Evolutionary conservation across 495 filamentous ascomycete species (phyloP).

Genomic region (Hyaloscypha variabilis): DNA sequence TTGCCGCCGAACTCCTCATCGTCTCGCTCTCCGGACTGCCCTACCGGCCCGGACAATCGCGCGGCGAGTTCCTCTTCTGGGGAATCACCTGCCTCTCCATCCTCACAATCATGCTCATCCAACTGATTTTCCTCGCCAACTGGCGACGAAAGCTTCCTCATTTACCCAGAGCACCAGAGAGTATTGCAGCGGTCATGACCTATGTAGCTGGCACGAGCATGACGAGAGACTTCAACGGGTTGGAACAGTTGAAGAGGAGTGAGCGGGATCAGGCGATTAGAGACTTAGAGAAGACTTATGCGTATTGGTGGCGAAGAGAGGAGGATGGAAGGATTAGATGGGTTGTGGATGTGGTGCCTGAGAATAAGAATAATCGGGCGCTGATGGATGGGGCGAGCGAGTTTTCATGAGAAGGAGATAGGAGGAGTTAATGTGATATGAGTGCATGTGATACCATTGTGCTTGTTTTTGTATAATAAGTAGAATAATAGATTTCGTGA

Average conservation of each 20-base stretch:
- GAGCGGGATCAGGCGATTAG: constrained; percentile 11
- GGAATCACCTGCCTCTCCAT: constrained; percentile 26
- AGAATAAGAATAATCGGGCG: neutral
- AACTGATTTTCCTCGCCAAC: constrained; percentile 15
- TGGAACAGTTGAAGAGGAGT: constrained; percentile 4
- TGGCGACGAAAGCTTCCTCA: constrained; percentile 14
- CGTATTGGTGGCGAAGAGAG: constrained; percentile 32
- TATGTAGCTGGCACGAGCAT: constrained; percentile 17
- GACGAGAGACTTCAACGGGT: constrained; percentile 13
- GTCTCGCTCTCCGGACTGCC: constrained; percentile 34
- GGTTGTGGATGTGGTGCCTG: constrained; percentile 18
- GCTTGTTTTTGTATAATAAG: neutral
- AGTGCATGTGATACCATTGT: neutral
- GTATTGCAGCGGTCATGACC: constrained; percentile 15
- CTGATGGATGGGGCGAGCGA: neutral
- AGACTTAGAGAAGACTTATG: constrained; percentile 31
- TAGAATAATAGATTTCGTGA: neutral
- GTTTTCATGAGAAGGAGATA: neutral
- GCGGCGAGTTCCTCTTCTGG: constrained; percentile 35
- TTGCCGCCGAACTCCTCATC: constrained; percentile 35
- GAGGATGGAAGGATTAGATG: constrained; percentile 22
- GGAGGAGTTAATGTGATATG: neutral
- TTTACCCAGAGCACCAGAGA: constrained; percentile 9
- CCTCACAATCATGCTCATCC: constrained; percentile 30
- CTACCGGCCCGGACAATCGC: constrained; percentile 36